phyloP scores from a whole-genome alignment of 805 yeast species.

The Kodamaea kakaduensis region DNA sequence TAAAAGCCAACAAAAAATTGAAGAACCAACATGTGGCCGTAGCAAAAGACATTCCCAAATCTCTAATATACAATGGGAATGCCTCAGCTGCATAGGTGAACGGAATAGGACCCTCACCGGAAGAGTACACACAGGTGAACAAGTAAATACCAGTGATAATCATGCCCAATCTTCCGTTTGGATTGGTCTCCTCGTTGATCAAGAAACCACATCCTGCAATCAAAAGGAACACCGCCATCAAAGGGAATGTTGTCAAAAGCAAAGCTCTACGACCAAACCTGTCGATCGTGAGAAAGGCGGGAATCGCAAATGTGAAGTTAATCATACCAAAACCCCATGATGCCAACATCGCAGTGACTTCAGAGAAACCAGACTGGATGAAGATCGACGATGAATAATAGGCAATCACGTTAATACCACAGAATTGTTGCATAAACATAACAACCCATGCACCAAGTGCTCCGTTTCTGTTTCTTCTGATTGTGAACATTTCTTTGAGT shows the following conservation, averaged over 20 bases:
- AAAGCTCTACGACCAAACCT: constrained; percentile 67
- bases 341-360: constrained; percentile 63
- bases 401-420: constrained; percentile 87
- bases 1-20: constrained; percentile 64
- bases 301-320: constrained; percentile 76
- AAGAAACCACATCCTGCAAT: constrained; percentile 70
- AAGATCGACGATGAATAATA: constrained; percentile 80
- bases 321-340: constrained; percentile 86
- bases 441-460: constrained; percentile 75
- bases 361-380: constrained; percentile 59
- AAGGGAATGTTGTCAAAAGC: constrained; percentile 56
- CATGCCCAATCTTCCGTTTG: constrained; percentile 58
- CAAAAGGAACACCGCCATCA: constrained; percentile 57
- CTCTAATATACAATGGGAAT: constrained; percentile 74
- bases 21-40: constrained; percentile 75
- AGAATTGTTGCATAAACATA: constrained; percentile 88
- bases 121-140: constrained; percentile 68
- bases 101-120: constrained; percentile 89
- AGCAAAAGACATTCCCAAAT: constrained; percentile 76
- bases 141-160: constrained; percentile 72
- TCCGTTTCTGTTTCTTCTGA: constrained; percentile 82
- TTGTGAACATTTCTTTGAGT: constrained; percentile 56
- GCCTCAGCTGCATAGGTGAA: constrained; percentile 86
- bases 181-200: constrained; percentile 44
- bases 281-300: constrained; percentile 79